These are phyloP conservation scores for Dactylellina cionopaga DNA, from an alignment of 2,329 filamentous ascomycete species.

Conservation along the genomic window DNA sequence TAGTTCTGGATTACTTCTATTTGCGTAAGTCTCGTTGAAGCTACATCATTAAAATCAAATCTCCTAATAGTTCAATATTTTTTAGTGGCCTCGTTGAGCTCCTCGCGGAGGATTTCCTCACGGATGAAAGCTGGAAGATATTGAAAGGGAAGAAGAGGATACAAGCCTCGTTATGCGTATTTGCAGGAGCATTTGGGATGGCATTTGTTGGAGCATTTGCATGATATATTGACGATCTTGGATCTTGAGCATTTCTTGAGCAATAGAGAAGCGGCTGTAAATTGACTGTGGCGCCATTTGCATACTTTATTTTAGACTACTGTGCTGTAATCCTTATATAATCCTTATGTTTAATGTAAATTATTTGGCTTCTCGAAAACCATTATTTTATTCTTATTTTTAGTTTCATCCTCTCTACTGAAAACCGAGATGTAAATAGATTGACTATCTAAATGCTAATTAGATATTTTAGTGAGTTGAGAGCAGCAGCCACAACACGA, in stretches of 20 bases:
- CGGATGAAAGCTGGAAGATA: constrained; percentile 63
- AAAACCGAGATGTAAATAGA: not conserved
- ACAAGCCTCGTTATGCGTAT: constrained; percentile 72
- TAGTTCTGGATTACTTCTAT: constrained; percentile 50
- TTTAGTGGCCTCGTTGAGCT: constrained; percentile 69
- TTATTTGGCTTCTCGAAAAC: too few species aligned
- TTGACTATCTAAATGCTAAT: not conserved
- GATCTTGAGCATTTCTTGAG: not conserved
- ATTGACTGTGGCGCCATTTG: not conserved
- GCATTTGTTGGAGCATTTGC: constrained; percentile 73
- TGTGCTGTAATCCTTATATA: too few species aligned
- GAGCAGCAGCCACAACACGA: constrained; percentile 23
- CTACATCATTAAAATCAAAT: constrained; percentile 62
- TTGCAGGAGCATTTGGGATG: constrained; percentile 74
- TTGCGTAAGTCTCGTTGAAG: constrained; percentile 63
- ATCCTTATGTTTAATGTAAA: too few species aligned
- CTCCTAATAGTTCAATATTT: constrained; percentile 60
- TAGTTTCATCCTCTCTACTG: too few species aligned
- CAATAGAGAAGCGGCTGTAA: not conserved
- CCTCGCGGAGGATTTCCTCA: constrained; percentile 73
- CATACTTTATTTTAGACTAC: too few species aligned
- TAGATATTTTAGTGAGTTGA: not conserved
- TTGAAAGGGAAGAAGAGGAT: constrained; percentile 71
- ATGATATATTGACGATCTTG: constrained; percentile 1
- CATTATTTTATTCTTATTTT: too few species aligned